These are phyloP conservation scores for Nemophila menziesii DNA, from an alignment of 257 asterid species.

Conservation along the genomic window DNA sequence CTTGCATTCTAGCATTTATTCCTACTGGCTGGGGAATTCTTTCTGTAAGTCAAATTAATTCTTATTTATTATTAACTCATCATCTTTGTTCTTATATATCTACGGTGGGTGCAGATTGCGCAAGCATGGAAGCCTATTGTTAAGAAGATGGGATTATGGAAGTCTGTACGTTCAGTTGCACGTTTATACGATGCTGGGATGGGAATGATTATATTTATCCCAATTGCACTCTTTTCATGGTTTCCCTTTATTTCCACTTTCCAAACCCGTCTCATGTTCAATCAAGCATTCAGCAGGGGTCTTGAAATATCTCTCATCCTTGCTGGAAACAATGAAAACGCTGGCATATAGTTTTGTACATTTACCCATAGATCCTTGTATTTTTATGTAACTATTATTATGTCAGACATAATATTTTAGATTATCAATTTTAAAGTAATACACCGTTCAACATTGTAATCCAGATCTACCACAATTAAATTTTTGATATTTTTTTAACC, in stretches of 20 bases:
- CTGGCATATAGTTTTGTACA: slow-evolving; percentile 31
- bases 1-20: slow-evolving; percentile 80
- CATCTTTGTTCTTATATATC: neutral
- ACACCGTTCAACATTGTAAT: no score
- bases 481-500: no score
- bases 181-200: slow-evolving; percentile 83
- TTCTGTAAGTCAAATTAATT: slow-evolving; percentile 41
- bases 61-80: neutral
- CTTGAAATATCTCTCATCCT: slow-evolving; percentile 94
- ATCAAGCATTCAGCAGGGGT: slow-evolving; percentile 97
- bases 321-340: slow-evolving; percentile 88
- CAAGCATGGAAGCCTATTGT: slow-evolving; percentile 83
- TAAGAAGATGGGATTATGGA: slow-evolving; percentile 88
- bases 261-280: slow-evolving; percentile 96
- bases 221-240: slow-evolving; percentile 81
- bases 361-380: neutral
- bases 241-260: slow-evolving; percentile 91
- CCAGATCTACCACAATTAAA: no score
- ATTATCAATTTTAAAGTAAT: no score
- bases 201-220: slow-evolving; percentile 82
- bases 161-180: slow-evolving; percentile 74
- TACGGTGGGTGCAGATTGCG: slow-evolving; percentile 42
- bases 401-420: no score
- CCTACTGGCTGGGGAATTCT: slow-evolving; percentile 99
- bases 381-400: no score